phyloP scores from a whole-genome alignment of 176 grass and related monocot genomes.

The Puccinellia tenuiflora region DNA sequence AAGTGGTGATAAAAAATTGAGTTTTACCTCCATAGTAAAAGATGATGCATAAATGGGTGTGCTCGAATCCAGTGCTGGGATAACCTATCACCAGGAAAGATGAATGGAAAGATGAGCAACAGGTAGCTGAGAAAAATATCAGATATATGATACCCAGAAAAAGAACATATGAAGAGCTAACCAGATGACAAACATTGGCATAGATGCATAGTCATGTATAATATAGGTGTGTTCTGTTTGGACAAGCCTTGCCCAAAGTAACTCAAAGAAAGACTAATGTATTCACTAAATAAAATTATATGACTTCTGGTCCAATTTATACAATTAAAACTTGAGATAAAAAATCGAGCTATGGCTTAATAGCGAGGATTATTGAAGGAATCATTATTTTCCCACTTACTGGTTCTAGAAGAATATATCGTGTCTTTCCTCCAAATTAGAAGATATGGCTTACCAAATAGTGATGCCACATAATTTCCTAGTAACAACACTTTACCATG shows the following conservation, averaged over 20 bases:
- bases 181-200: constrained; percentile 2
- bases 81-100: constrained; percentile 62
- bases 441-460: constrained; percentile 3
- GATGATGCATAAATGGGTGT: constrained; percentile 95
- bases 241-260: background rate
- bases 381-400: background rate
- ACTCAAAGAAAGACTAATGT: constrained; percentile 1
- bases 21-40: constrained; percentile 89
- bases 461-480: background rate
- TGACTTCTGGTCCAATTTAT: background rate
- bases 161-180: background rate
- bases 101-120: constrained; percentile 13
- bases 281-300: background rate
- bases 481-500: background rate
- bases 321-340: background rate
- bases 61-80: constrained; percentile 83
- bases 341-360: background rate
- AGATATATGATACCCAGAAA: constrained; percentile 1
- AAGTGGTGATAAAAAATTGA: constrained; percentile 1
- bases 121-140: constrained; percentile 16
- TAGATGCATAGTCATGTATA: background rate
- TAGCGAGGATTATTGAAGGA: background rate
- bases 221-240: background rate
- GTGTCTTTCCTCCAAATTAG: background rate
- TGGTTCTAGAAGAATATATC: background rate